These are phyloP conservation scores for Mycena sanguinolenta DNA, from an alignment of 768 basidiomycete genomes.

Conservation along the genomic window DNA sequence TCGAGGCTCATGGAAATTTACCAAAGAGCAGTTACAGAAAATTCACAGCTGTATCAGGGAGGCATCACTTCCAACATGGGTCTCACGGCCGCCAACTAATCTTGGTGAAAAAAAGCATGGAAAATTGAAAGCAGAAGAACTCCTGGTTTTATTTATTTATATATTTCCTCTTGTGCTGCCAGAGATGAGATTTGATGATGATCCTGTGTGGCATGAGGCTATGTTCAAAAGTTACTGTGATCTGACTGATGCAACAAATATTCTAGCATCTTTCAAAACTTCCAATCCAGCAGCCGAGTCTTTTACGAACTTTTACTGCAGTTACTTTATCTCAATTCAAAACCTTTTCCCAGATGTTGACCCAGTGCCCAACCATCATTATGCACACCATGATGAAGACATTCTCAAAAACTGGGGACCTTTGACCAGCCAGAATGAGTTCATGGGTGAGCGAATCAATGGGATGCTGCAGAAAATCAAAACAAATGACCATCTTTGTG, in stretches of 20 bases:
- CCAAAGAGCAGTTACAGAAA: conserved; percentile 1
- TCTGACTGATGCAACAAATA: too few species aligned
- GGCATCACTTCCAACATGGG: too few species aligned
- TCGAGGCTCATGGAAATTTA: conserved; percentile 19
- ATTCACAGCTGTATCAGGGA: conserved; percentile 19
- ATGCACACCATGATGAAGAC: conserved; percentile 30
- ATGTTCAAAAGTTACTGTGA: conserved; percentile 33
- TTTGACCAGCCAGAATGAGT: conserved; percentile 30
- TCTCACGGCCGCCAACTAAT: too few species aligned
- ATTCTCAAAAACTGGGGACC: conserved; percentile 39
- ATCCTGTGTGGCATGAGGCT: conserved; percentile 16
- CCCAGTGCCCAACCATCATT: conserved; percentile 35
- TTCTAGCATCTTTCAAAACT: too few species aligned
- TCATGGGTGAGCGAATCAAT: conserved; percentile 36
- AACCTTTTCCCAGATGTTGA: conserved; percentile 19
- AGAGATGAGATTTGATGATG: conserved; percentile 21
- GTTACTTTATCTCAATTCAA: conserved; percentile 25
- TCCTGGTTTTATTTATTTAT: too few species aligned
- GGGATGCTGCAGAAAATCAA: conserved; percentile 28
- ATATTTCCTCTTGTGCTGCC: too few species aligned
- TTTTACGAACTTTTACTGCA: conserved; percentile 21
- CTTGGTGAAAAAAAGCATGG: too few species aligned
- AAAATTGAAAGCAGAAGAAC: too few species aligned
- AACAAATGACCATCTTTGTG: conserved; percentile 35
- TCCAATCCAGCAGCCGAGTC: conserved; percentile 31